Conservation (phyloP, 139 green algal genomes). For the Tetraselmis chui region DNA sequence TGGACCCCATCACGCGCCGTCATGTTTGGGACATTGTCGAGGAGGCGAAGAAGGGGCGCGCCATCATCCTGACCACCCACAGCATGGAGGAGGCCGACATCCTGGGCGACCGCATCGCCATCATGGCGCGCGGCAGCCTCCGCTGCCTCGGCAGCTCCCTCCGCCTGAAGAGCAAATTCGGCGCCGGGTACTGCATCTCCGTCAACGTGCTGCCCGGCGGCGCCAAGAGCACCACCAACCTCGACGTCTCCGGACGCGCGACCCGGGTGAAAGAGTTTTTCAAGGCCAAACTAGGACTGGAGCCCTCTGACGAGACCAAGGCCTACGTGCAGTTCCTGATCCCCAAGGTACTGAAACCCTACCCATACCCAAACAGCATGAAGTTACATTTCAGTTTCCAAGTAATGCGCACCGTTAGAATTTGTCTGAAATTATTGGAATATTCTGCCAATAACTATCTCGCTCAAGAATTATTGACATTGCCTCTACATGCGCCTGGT, state of each 20-base stretch:
- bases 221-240: not conserved
- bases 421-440: too few species aligned
- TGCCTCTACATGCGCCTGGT: too few species aligned
- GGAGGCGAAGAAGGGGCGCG: constrained; percentile 52
- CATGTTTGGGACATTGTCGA: constrained; percentile 93
- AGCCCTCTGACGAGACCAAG: constrained; percentile 45
- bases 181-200: constrained; percentile 56
- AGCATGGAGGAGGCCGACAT: constrained; percentile 87
- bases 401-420: too few species aligned
- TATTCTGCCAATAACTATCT: too few species aligned
- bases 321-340: constrained; percentile 67
- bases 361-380: too few species aligned
- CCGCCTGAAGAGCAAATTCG: constrained; percentile 87
- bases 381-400: too few species aligned
- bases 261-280: not conserved
- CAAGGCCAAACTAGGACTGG: constrained; percentile 30
- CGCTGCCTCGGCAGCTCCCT: constrained; percentile 71
- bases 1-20: constrained; percentile 52
- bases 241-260: not conserved
- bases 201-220: not conserved
- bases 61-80: constrained; percentile 92
- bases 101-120: constrained; percentile 82
- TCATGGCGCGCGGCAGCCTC: constrained; percentile 86
- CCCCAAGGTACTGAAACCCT: not conserved
- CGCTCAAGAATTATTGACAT: too few species aligned